Evolutionary conservation across 768 basidiomycete genomes (phyloP).

Genomic region (Tylopilus vinaceipallidus): DNA sequence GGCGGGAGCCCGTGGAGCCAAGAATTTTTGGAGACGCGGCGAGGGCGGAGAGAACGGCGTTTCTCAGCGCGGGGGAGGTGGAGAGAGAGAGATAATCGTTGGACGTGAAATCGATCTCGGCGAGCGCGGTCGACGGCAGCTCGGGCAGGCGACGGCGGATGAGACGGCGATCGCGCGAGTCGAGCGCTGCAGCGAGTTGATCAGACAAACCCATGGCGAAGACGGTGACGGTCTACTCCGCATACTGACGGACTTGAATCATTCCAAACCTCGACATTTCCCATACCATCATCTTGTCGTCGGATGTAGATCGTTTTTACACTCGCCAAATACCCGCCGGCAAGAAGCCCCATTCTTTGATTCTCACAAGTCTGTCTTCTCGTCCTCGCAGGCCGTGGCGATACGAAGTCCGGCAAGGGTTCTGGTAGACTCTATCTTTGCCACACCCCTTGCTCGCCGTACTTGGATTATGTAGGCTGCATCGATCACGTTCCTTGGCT

Average conservation of each 20-base stretch:
- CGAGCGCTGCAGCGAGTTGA: conserved; percentile 51
- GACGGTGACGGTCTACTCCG: too few species aligned
- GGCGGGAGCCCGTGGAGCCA: conserved; percentile 85
- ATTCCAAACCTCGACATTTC: too few species aligned
- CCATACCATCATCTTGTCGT: conserved; percentile 3
- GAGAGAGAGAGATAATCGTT: conserved; percentile 93
- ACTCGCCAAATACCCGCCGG: not conserved
- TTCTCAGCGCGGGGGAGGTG: conserved; percentile 52
- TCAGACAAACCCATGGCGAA: conserved; percentile 32
- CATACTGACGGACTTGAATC: too few species aligned
- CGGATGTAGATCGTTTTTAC: conserved; percentile 14
- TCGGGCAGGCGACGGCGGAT: conserved; percentile 73
- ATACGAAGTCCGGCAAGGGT: too few species aligned
- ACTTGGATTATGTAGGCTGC: too few species aligned
- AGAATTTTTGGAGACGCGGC: conserved; percentile 53
- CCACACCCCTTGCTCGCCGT: too few species aligned
- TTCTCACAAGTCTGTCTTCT: too few species aligned
- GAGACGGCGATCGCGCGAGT: conserved; percentile 60
- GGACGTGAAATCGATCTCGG: conserved; percentile 67
- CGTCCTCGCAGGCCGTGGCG: too few species aligned
- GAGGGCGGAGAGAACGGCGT: conserved; percentile 56
- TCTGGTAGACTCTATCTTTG: too few species aligned
- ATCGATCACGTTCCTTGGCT: too few species aligned
- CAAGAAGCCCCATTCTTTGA: too few species aligned
- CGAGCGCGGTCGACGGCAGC: conserved; percentile 38